A percentile compares a stretch with the other conserved stretches of the same genome.
Evolutionary conservation across 2,329 filamentous ascomycete species (phyloP).

Genomic region (Phoma herbarum): DNA sequence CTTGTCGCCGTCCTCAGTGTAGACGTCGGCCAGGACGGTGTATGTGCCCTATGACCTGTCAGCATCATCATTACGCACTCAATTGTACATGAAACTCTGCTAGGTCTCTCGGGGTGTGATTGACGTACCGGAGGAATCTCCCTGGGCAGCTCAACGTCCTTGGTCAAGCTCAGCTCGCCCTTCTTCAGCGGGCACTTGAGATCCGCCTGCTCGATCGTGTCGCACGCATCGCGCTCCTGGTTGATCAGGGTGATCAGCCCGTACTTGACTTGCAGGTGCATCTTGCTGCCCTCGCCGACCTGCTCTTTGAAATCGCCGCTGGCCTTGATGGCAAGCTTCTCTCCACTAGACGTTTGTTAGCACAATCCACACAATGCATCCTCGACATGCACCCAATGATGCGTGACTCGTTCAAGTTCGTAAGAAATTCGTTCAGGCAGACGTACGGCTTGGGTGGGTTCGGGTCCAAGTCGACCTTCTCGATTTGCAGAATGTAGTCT

Average conservation of each 20-base stretch:
- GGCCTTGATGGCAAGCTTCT: constrained; percentile 80
- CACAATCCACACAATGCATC: not conserved
- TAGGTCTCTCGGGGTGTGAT: no score
- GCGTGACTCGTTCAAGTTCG: not conserved
- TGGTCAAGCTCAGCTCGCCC: constrained; percentile 76
- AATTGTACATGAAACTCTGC: no score
- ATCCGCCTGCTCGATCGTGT: constrained; percentile 87
- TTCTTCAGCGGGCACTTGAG: constrained; percentile 87
- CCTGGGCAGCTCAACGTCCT: constrained; percentile 83
- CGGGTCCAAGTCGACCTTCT: constrained; percentile 80
- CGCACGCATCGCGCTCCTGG: constrained; percentile 83
- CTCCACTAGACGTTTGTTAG: constrained; percentile 66
- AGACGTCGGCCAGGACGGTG: constrained; percentile 86
- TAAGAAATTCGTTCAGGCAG: not conserved
- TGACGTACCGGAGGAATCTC: constrained; percentile 85
- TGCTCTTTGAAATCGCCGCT: constrained; percentile 75
- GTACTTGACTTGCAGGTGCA: constrained; percentile 88
- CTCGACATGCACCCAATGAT: not conserved
- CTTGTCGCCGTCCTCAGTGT: constrained; percentile 73
- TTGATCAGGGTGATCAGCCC: constrained; percentile 89
- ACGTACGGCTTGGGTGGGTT: constrained; percentile 89
- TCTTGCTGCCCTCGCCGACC: constrained; percentile 80
- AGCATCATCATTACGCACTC: no score
- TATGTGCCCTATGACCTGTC: constrained; percentile 75
- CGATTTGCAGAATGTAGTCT: constrained; percentile 76